A percentile compares a stretch with the other conserved stretches of the same genome.
phyloP scores from a whole-genome alignment of 2,329 filamentous ascomycete genomes.

The Beauveria varroae region DNA sequence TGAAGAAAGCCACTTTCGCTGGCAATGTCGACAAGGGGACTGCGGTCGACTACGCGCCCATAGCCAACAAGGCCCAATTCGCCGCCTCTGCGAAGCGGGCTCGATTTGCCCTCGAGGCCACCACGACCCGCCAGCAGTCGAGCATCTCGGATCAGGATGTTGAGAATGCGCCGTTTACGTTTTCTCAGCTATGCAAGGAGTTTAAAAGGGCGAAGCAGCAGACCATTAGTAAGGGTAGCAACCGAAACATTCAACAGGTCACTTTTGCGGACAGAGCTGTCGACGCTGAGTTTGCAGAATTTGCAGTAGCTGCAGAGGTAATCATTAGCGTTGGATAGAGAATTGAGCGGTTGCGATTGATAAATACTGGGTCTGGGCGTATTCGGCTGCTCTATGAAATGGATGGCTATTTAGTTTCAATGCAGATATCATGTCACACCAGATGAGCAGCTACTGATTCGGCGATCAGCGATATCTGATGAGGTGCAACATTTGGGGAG shows the following conservation, averaged over 20 bases:
- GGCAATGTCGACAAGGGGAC: too few species aligned
- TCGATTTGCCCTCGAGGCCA: not conserved
- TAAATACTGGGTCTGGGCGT: not conserved
- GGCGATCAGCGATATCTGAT: not conserved
- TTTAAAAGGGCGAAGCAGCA: not conserved
- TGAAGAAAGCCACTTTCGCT: too few species aligned
- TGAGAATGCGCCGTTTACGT: not conserved
- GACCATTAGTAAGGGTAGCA: not conserved
- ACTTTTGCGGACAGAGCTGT: not conserved
- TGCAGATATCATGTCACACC: not conserved
- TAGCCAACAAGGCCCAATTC: not conserved
- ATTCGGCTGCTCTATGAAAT: not conserved
- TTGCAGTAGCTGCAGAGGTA: not conserved
- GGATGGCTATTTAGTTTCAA: not conserved
- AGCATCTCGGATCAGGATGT: not conserved
- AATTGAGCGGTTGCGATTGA: not conserved
- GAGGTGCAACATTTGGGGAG: not conserved
- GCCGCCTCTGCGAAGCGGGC: not conserved
- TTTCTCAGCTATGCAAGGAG: not conserved
- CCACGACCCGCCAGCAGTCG: not conserved
- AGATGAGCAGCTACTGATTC: not conserved
- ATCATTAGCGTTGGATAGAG: not conserved
- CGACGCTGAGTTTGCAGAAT: not conserved
- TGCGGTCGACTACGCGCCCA: not conserved
- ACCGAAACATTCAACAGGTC: not conserved